Evolutionary conservation across 2,329 filamentous ascomycete genomes (phyloP).

Genomic region (Aspergillus sergii): DNA sequence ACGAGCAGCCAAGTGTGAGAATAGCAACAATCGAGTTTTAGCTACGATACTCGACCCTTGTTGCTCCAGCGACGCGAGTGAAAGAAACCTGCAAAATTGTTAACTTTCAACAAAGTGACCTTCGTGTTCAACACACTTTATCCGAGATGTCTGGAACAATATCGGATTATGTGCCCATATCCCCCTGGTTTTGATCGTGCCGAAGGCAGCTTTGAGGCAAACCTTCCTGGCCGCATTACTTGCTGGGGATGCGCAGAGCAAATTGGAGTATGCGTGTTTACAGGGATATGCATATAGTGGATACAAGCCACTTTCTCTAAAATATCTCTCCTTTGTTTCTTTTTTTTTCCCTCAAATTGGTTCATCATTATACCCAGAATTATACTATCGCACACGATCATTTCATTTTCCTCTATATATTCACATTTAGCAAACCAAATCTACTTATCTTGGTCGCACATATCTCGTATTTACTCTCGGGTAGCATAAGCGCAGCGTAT

Average conservation of each 20-base stretch:
- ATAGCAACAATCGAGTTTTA: neutral
- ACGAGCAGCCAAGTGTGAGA: neutral
- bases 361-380: neutral
- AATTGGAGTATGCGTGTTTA: neutral
- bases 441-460: neutral
- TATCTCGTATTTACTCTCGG: neutral
- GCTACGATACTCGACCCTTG: neutral
- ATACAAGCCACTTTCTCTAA: neutral
- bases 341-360: neutral
- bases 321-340: neutral
- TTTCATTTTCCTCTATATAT: neutral
- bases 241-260: neutral
- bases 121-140: neutral
- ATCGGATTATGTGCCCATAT: neutral
- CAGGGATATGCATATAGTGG: neutral
- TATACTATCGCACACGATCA: neutral
- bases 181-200: neutral
- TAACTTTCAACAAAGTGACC: neutral
- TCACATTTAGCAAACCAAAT: neutral
- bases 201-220: neutral
- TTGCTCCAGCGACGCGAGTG: neutral
- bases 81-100: neutral
- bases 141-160: neutral
- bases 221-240: neutral
- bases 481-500: no score